A percentile compares a stretch with the other conserved stretches of the same genome.
Conservation (phyloP, 305 asterid genomes). For the Fraxinus nigra region DNA sequence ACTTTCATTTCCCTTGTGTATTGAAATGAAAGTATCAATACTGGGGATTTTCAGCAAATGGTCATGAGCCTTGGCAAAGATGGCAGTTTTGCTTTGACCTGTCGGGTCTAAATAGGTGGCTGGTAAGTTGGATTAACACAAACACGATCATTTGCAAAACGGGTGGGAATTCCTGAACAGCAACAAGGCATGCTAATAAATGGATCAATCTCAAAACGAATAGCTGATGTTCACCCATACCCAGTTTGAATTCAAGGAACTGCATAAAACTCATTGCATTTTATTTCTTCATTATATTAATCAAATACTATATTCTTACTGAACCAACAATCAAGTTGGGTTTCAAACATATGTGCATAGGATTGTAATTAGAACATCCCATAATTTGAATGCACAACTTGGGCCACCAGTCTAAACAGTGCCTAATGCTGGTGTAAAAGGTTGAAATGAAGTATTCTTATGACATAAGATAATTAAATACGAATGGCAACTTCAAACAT, state of each 20-base stretch:
- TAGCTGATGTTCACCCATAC: background rate
- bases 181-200: background rate
- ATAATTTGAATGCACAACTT: background rate
- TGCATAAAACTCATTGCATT: background rate
- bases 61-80: background rate
- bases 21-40: background rate
- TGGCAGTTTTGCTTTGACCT: background rate
- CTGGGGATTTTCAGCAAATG: background rate
- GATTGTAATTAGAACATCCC: background rate
- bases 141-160: background rate
- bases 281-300: background rate
- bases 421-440: background rate
- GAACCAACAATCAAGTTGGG: background rate
- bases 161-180: background rate
- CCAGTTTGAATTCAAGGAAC: background rate
- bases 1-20: background rate
- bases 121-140: background rate
- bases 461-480: background rate
- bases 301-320: background rate
- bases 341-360: background rate
- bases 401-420: background rate
- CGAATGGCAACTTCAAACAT: background rate
- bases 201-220: background rate
- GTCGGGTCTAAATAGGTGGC: background rate
- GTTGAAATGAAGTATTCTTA: background rate